Evolutionary conservation across 2,329 filamentous ascomycete species (phyloP).

Genomic region (Aspergillus felis): DNA sequence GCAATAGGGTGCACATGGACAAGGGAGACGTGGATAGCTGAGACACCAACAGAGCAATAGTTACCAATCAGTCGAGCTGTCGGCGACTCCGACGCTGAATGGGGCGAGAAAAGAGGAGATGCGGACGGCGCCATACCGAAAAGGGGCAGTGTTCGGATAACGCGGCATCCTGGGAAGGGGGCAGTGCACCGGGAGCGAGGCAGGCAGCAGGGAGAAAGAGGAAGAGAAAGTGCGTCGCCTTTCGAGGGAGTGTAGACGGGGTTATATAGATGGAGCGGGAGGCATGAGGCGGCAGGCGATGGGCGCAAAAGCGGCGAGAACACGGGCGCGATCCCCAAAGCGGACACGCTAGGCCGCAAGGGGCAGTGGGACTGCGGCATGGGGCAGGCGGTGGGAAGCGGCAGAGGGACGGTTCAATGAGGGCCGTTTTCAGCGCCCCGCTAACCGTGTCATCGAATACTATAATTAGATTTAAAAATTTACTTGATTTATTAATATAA

Average conservation of each 20-base stretch:
- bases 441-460: too few relatives aligned
- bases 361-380: too few relatives aligned
- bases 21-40: neutral
- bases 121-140: neutral
- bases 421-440: too few relatives aligned
- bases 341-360: neutral
- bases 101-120: neutral
- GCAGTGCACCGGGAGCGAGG: neutral
- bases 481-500: too few relatives aligned
- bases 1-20: neutral
- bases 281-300: too few relatives aligned
- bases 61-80: neutral
- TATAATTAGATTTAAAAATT: too few relatives aligned
- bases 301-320: constrained; percentile 2
- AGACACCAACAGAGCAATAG: neutral
- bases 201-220: constrained; percentile 12
- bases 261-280: too few relatives aligned
- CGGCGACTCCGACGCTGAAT: neutral
- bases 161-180: constrained; percentile 1
- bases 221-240: too few relatives aligned
- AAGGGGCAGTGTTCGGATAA: constrained; percentile 3
- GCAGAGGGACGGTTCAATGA: too few relatives aligned
- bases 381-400: too few relatives aligned
- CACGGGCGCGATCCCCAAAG: constrained; percentile 15
- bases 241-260: too few relatives aligned